A percentile compares a stretch with the other conserved stretches of the same genome.
Conservation (phyloP, 441 rosid genomes). For the Arabidopsis hybrid region DNA sequence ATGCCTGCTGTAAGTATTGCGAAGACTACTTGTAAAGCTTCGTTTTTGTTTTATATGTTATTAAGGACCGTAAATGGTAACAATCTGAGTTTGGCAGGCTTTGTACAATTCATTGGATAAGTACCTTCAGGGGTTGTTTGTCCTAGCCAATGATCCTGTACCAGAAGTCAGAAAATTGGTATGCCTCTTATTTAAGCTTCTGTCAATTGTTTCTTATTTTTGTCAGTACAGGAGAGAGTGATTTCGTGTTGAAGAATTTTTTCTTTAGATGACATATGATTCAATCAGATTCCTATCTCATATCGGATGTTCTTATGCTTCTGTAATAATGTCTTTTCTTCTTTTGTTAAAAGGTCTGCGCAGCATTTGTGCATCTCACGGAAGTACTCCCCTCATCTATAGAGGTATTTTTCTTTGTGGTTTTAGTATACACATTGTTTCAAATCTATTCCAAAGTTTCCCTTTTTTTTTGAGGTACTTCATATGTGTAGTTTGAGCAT, state of each 20-base stretch:
- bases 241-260: neutral
- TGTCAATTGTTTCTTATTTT: constrained; percentile 18
- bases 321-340: constrained; percentile 14
- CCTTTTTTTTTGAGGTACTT: neutral
- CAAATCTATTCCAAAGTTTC: neutral
- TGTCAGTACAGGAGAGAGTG: constrained; percentile 5
- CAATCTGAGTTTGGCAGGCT: constrained; percentile 60
- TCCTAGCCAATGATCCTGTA: constrained; percentile 83
- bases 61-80: constrained; percentile 1
- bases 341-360: constrained; percentile 75
- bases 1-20: constrained; percentile 94
- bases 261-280: constrained; percentile 23
- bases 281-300: neutral
- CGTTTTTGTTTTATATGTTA: constrained; percentile 4
- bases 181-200: constrained; percentile 28
- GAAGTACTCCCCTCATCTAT: constrained; percentile 88
- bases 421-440: constrained; percentile 27
- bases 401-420: constrained; percentile 63
- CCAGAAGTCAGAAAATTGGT: constrained; percentile 96
- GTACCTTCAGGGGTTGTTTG: constrained; percentile 92
- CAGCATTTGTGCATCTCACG: constrained; percentile 93
- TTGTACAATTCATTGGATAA: constrained; percentile 81
- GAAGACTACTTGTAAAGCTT: constrained; percentile 8
- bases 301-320: constrained; percentile 10
- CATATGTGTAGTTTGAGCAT: neutral